Base-by-base conservation (phyloP, 2,329 filamentous ascomycete species). In the Akanthomyces dipterigenus region DNA sequence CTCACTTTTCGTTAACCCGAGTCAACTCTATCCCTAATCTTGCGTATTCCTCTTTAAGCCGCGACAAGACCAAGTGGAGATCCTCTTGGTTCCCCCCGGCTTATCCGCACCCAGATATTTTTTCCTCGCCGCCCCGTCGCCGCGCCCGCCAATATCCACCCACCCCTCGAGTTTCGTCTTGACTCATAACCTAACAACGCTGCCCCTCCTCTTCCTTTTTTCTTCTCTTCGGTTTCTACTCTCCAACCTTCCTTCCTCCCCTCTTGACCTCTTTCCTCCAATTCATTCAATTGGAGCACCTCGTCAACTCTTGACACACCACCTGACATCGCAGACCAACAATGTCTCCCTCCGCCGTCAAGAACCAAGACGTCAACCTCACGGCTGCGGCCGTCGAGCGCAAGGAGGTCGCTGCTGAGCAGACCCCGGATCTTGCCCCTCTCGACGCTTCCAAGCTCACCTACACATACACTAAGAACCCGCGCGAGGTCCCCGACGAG, bases 371-470 rank as follows among this genome's bases (percentile, higher is more conserved):
- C 55, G 66, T 79, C 65, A 77, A 82, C 72, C 75, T 84, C 65
- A 82, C 80, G 42, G 76, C 80, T 56, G 75, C 78, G 20, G 80
- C 80, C 65, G 72, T 85, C 62, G 74, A 79, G 66, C 77, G 81
- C 70, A 82, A 82, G 67, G 72, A 80, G 48, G 57, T 71, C 34
- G 40, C 40, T 31, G 40, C 40, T 31, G 40, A 40, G 46, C 65
- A 70, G 64, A 64, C 70, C 55, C 63, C 85, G 50, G 85, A 85
- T 72, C 66, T 72, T 76, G 84, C 70, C 77, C 86, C 72, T 75
- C 79, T 88, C 59, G 82, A 88, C 69, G 83, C 85, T 66, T 87
- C 85, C 65, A 82, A 82, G 71, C 77, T 88, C 67, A 82, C 73
- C 62, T 82, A 83, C 76, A 82, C 76, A 64, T 75, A 76, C 66